A percentile compares a stretch with the other conserved stretches of the same genome.
phyloP scores from a whole-genome alignment of 306 rosid genomes.

The Quercus alba region DNA sequence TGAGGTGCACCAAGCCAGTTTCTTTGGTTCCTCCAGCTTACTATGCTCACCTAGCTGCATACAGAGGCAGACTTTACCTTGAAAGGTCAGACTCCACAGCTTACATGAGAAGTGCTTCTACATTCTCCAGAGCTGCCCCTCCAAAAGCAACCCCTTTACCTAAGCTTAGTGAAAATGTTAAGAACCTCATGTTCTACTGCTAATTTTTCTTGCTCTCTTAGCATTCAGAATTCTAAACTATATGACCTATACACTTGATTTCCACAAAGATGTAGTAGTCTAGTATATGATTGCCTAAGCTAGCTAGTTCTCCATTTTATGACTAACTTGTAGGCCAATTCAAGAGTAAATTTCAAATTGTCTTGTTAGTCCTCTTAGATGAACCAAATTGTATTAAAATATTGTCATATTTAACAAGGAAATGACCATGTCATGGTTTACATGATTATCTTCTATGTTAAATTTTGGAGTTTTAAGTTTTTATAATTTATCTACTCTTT shows the following conservation, averaged over 20 bases:
- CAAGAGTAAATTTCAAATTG: neutral
- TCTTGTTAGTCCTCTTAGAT: neutral
- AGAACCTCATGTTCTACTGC: slow-evolving; percentile 95
- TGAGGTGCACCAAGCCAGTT: slow-evolving; percentile 92
- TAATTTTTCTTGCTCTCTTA: slow-evolving; percentile 24
- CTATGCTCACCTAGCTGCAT: slow-evolving; percentile 97
- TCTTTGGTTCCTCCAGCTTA: slow-evolving; percentile 98
- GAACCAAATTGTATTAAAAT: neutral
- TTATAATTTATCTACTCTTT: too few species aligned
- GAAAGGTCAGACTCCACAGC: slow-evolving; percentile 65
- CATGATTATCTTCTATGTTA: too few species aligned
- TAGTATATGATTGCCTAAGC: slow-evolving; percentile 15
- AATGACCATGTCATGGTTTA: neutral
- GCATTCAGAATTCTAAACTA: neutral
- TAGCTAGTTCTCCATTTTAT: neutral
- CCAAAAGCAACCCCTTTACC: slow-evolving; percentile 80
- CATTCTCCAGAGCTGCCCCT: slow-evolving; percentile 76
- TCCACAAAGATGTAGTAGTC: slow-evolving; percentile 7
- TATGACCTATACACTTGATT: neutral
- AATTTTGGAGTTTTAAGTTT: too few species aligned
- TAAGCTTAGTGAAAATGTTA: slow-evolving; percentile 79
- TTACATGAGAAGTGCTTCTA: slow-evolving; percentile 33
- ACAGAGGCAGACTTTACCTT: slow-evolving; percentile 93
- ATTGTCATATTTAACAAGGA: too few species aligned
- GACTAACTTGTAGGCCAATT: slow-evolving; percentile 19